These are phyloP conservation scores for Yamadazyma endophytica DNA, from an alignment of 805 yeast species.

Conservation along the genomic window DNA sequence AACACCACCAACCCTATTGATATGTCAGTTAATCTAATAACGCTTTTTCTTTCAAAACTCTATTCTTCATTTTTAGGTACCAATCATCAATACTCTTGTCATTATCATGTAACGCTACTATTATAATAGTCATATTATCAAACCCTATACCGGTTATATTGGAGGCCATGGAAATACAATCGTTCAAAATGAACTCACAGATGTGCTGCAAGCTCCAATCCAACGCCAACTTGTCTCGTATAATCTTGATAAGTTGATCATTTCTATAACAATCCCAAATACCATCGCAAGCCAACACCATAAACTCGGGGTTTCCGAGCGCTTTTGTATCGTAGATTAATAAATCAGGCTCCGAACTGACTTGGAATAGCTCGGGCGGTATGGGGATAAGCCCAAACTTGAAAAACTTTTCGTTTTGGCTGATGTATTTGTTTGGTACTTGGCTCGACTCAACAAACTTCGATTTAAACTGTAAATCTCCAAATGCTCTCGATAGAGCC, in stretches of 20 bases:
- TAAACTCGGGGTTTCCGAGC: constrained; percentile 27
- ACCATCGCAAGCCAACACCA: constrained; percentile 43
- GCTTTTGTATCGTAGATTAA: constrained; percentile 29
- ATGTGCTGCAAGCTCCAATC: constrained; percentile 60
- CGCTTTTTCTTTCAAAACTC: constrained; percentile 23
- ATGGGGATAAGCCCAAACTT: constrained; percentile 26
- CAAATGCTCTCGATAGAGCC: constrained; percentile 43
- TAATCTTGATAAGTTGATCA: constrained; percentile 46
- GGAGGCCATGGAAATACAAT: constrained; percentile 66
- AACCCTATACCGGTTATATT: constrained; percentile 75
- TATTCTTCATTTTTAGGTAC: constrained; percentile 50
- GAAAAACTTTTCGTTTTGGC: constrained; percentile 15
- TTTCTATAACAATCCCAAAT: constrained; percentile 52
- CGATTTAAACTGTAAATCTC: constrained; percentile 39
- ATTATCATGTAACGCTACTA: constrained; percentile 54
- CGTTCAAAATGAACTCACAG: constrained; percentile 56
- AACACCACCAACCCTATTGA: background rate
- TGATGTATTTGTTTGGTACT: constrained; percentile 28
- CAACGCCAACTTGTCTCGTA: constrained; percentile 53
- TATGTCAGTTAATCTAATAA: background rate
- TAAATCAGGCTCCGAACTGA: constrained; percentile 41
- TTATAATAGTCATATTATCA: constrained; percentile 76
- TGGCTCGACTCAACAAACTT: constrained; percentile 27
- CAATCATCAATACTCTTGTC: constrained; percentile 48
- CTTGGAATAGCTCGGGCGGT: constrained; percentile 43